Base-by-base conservation (phyloP, 306 rosid genomes). In the Ormosia semicastrata region DNA sequence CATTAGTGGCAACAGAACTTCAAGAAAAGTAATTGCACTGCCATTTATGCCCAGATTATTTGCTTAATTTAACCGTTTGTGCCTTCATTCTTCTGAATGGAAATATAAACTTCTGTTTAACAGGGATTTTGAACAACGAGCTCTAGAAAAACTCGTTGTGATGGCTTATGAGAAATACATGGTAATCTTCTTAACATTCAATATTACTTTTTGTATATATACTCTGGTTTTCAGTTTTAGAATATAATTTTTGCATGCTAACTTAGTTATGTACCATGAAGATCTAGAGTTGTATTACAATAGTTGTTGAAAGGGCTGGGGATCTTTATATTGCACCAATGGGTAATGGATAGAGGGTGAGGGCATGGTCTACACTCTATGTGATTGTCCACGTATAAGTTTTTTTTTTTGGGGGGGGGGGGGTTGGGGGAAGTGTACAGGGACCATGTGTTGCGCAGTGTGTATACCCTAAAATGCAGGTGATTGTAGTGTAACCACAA, bases 41-140 rank as follows among this genome's bases (percentile, higher is more conserved):
- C 75, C 60, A 78, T 81, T 88, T 76, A 56, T 84, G 59, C 72
- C 46, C 53, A 72, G 72, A 60, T 82, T 68, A 15, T 75, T 78
- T 83, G 77, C 75, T 62, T 32, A 60, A 43, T 71, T 71, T 77
- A 60, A 65, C 58, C 33, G 73, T 83, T 86, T 77, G n/a, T 81
- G 15, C 64, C 14, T 81, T 74, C 13, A 32, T 54, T 71, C 56
- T 49, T 81, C 71, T 87, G 64, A 82, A 57, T 71, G 62, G 60
- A 62, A 59, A 10, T 33, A 62, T 70, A 40, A 66, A 82, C 46
- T 82, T 64, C 68, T 74, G n/a, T 81, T 30, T 76, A 47, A 49
- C 90, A 95, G 99, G 95, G 92, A 90, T 73, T 92, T 92, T 88
- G 99, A 95, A 71, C 90, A 82, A 73, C 85, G 83, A 71, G 96